Evolutionary conservation across 2,329 filamentous ascomycete genomes (phyloP), one percentile per base, ranked within the genome.

Genomic region (Ambrosiella cleistominuta): DNA sequence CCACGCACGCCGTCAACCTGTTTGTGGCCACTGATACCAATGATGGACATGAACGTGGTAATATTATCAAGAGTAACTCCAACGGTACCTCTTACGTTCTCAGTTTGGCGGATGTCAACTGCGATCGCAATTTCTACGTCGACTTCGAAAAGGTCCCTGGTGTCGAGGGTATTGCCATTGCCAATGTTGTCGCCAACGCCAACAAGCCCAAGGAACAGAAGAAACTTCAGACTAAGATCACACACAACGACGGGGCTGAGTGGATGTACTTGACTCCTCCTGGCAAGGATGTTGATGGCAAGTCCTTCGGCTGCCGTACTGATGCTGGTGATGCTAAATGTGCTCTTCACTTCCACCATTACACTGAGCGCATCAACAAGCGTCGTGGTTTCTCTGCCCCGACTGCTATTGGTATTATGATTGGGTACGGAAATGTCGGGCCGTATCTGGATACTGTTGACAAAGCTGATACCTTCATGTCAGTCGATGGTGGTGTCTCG

Each of bases 101-200:
- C 63, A 94, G 87, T 69, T 75, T 93, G 27, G 74, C 80, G 54
- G 81, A 80, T 17, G 88, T 97, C 66, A 96, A 97, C 69, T 80
- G 88, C 64, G 82, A 96, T 66, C 72, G 77, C 11, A 64, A 68
- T 1, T 89, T 83, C 49, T 96, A 83, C 66, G 91, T 95, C 50
- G 93, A 98, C 67, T 98, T 95, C 69, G 93, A 98, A 68, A 96
- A 95, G 73, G 88, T 96, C 75, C 79, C 86, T 53, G 89, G 89
- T 2, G 75, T 98, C 12, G 91, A 98, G 69, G 93, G 93, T 49
- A 88, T 98, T 55, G 82, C 83, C 13, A 70, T 98, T 63, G 87
- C 89, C 66, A 98, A 98, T 65, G 73, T 87, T 7, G 88, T 98
- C 15, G 75, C 78, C 53, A 97, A 97, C 66, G 71, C 76, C 35